phyloP scores from a whole-genome alignment of 2,329 filamentous ascomycete genomes.

The Trichoderma afroharzianum region DNA sequence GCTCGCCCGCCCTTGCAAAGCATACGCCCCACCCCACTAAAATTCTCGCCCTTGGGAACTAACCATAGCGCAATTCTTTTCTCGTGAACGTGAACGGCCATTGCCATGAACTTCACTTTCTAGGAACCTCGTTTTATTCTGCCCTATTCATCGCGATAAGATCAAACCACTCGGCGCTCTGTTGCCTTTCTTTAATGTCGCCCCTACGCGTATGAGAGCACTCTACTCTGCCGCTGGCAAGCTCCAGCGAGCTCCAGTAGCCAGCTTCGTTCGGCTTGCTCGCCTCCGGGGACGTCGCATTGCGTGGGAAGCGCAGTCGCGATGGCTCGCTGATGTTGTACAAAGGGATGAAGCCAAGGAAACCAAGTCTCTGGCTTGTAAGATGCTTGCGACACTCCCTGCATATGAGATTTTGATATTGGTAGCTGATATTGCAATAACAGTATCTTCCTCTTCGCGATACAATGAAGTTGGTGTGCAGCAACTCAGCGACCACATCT shows the following conservation, averaged over 20 bases:
- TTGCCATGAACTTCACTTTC: background rate
- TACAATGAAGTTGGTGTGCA: slow-evolving; percentile 94
- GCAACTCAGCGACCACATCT: slow-evolving; percentile 80
- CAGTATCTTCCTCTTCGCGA: slow-evolving; percentile 57
- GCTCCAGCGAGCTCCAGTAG: slow-evolving; percentile 39
- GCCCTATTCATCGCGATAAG: background rate
- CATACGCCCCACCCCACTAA: slow-evolving; percentile 13
- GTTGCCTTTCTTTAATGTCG: slow-evolving; percentile 26
- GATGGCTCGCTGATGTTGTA: slow-evolving; percentile 44
- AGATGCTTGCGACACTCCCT: slow-evolving; percentile 22
- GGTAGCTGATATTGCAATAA: background rate
- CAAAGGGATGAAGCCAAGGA: background rate
- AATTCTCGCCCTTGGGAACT: background rate
- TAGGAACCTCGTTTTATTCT: background rate
- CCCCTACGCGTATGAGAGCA: slow-evolving; percentile 27
- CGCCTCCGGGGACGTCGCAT: slow-evolving; percentile 40
- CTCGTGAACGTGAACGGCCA: background rate
- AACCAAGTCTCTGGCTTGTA: slow-evolving; percentile 36
- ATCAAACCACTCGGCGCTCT: slow-evolving; percentile 13
- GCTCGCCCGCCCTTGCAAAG: slow-evolving; percentile 4
- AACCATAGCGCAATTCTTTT: background rate
- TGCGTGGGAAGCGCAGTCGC: slow-evolving; percentile 36
- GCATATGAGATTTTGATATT: background rate
- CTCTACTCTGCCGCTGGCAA: slow-evolving; percentile 33
- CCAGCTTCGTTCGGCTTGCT: slow-evolving; percentile 50